Evolutionary conservation across 257 asterid species (phyloP), one percentile per base, ranked within the genome.

Genomic region (Fraxinus pennsylvanica): DNA sequence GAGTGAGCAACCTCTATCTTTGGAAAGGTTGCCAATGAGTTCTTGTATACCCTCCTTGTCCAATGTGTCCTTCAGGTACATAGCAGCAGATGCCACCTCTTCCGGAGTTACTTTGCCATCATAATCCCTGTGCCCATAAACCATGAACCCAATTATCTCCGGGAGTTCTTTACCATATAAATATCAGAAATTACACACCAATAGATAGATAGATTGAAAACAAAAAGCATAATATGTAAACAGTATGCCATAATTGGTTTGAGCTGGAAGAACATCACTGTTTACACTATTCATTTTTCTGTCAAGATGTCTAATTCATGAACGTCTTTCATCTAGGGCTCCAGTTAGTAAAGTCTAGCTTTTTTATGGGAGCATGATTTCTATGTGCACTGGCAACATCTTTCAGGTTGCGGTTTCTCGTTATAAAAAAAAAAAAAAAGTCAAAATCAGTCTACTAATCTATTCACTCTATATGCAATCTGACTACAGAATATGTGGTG

Each of bases 61-160:
- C 83, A 93, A 85, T 83, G 98, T 93, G 88, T 93, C 99, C 83
- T 92, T 95, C 80, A 95, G 93, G 90, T 93, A 93, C 57, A 80
- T 82, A 78, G 98, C 98, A 77, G 98, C 99, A 76, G 99, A 89
- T 41, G 94, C 97, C 75, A 95, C 99, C 90, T 95, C 99, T 84
- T 95, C 99, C 0, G 97, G 87, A 69, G 98, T 93, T 84, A 95
- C 99, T 90, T 91, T 95, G 78, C 99, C 99, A 50, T 95, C 99
- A 84, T 87, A 86, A 90, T 95, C 99, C 90, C 98, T 93, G 32
- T 25, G 83, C 45, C 59, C 50, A 76, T 38, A 52, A 67, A 22
- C 81, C 9, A 77, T 41, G 78, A 72, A 50, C 6, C 17, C 66
- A 39, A 52, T 80, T 72, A 78, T 68, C 75, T 66, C 72, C 45